A percentile compares a stretch with the other conserved stretches of the same genome.
Evolutionary conservation across 2,329 filamentous ascomycete genomes (phyloP).

Genomic region (Malbranchea cinnamomea): DNA sequence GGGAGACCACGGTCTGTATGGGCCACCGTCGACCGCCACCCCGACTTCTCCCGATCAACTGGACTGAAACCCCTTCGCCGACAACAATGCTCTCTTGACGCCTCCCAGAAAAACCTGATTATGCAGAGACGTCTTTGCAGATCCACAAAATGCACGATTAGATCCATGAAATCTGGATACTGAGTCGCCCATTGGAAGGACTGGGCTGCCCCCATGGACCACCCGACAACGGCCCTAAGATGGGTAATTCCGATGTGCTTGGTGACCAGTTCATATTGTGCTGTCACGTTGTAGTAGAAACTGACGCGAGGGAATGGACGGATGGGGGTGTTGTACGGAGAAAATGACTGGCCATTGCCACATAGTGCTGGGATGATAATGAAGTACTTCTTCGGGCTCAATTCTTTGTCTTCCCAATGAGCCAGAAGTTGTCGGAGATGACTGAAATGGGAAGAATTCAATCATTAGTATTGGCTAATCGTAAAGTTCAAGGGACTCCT

Average conservation of each 20-base stretch:
- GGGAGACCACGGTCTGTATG: conserved; percentile 35
- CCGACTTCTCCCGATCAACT: conserved; percentile 36
- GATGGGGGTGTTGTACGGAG: conserved; percentile 46
- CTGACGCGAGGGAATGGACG: conserved; percentile 47
- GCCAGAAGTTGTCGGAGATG: conserved; percentile 61
- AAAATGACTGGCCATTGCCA: conserved; percentile 53
- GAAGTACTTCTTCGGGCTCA: conserved; percentile 51
- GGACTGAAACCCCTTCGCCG: conserved; percentile 39
- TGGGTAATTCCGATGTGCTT: conserved; percentile 46
- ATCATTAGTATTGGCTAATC: conserved; percentile 6
- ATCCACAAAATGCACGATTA: conserved; percentile 50
- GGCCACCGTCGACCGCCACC: conserved; percentile 21
- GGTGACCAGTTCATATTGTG: conserved; percentile 52
- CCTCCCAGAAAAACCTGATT: conserved; percentile 56
- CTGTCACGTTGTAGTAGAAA: conserved; percentile 55
- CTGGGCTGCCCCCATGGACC: conserved; percentile 58
- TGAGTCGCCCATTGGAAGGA: conserved; percentile 50
- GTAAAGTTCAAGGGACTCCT: not conserved
- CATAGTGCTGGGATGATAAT: conserved; percentile 56
- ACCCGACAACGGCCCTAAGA: conserved; percentile 48
- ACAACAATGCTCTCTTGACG: conserved; percentile 45
- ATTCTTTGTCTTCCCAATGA: conserved; percentile 51
- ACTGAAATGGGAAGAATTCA: conserved; percentile 13
- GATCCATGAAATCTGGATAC: conserved; percentile 50
- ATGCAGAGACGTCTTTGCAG: conserved; percentile 48